phyloP scores from a whole-genome alignment of 1,284 basidiomycete species.

The Hypsizygus ulmarius region DNA sequence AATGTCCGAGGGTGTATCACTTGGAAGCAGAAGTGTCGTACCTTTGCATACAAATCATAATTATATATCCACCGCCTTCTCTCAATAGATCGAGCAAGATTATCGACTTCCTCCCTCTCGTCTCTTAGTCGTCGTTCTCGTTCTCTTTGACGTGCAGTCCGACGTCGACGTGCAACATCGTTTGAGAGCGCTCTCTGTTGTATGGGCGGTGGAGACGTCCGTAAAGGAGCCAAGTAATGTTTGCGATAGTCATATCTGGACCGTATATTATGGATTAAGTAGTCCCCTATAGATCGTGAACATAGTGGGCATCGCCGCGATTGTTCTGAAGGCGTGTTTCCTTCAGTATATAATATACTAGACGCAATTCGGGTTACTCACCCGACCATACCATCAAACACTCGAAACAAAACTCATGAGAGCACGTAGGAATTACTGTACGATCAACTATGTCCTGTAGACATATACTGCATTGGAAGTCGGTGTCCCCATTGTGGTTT shows the following conservation, averaged over 20 bases:
- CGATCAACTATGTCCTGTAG: conserved; percentile 74
- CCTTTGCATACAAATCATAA: conserved; percentile 78
- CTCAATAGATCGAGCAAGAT: conserved; percentile 58
- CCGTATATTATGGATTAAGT: conserved; percentile 78
- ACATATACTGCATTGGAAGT: conserved; percentile 61
- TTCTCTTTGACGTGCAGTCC: conserved; percentile 43
- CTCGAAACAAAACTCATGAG: conserved; percentile 88
- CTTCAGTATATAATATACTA: not conserved
- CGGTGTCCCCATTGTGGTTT: conserved; percentile 30
- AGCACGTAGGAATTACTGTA: conserved; percentile 76
- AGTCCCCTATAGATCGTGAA: conserved; percentile 67
- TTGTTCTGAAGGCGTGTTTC: conserved; percentile 45
- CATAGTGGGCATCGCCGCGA: conserved; percentile 82
- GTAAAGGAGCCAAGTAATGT: conserved; percentile 71
- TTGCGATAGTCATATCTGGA: conserved; percentile 79
- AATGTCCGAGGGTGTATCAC: not conserved
- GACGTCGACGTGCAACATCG: conserved; percentile 30
- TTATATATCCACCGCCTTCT: conserved; percentile 67
- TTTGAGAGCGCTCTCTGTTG: conserved; percentile 26
- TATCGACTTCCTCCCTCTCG: conserved; percentile 54
- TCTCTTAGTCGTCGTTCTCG: conserved; percentile 55
- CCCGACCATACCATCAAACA: conserved; percentile 84
- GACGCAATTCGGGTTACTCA: conserved; percentile 30
- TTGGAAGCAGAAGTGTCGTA: conserved; percentile 32
- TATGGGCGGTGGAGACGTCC: conserved; percentile 41